Evolutionary conservation across 2,329 filamentous ascomycete genomes (phyloP).

Genomic region (Fusarium sororula): DNA sequence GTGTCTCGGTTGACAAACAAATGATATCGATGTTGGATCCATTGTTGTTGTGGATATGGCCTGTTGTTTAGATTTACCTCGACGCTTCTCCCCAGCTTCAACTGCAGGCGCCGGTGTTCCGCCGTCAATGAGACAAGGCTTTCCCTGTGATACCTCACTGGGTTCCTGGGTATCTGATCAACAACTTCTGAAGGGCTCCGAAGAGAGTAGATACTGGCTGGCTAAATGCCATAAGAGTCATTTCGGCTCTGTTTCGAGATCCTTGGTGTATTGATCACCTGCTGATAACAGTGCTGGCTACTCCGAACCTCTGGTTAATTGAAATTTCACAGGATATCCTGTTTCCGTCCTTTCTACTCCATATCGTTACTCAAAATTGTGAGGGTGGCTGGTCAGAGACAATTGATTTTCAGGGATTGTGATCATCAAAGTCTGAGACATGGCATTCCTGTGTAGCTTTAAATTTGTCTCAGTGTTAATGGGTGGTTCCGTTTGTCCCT

Average conservation of each 20-base stretch:
- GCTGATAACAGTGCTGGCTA: not conserved
- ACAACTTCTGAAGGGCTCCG: not conserved
- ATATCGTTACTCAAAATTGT: not conserved
- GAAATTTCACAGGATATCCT: not conserved
- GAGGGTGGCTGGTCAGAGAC: constrained; percentile 7
- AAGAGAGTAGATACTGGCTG: not conserved
- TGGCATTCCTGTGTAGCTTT: constrained; percentile 2
- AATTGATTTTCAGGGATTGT: not conserved
- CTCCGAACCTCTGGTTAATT: not conserved
- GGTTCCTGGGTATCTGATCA: not conserved
- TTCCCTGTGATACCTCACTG: not conserved
- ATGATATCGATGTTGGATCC: not conserved
- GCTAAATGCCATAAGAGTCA: constrained; percentile 6
- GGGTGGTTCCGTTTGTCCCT: not conserved
- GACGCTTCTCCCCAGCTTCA: constrained; percentile 3
- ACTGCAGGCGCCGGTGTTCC: constrained; percentile 29
- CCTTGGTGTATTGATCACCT: not conserved
- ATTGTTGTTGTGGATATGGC: not conserved
- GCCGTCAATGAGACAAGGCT: not conserved
- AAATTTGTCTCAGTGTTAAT: constrained; percentile 9
- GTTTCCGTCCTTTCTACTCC: not conserved
- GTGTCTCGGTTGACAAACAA: constrained; percentile 1
- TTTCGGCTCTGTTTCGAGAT: constrained; percentile 32
- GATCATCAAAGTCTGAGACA: constrained; percentile 4
- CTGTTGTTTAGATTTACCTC: constrained; percentile 4